These are phyloP conservation scores for Symbiodinium pilosum DNA, from an alignment of 73 alveolate genomes.

Conservation along the genomic window DNA sequence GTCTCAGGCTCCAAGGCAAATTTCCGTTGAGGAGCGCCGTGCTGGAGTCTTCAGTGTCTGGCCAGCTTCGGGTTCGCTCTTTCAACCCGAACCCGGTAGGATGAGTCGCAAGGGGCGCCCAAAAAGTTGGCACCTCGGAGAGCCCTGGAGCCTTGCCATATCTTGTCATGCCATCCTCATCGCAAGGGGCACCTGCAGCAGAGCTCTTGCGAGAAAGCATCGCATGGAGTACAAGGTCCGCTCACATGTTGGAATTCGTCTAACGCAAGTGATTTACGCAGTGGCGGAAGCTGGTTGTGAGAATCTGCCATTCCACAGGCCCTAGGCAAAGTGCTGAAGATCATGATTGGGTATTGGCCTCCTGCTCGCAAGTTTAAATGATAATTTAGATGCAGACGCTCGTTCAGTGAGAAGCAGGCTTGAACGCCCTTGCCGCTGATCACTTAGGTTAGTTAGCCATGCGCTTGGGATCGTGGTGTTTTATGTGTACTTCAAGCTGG, in stretches of 20 bases:
- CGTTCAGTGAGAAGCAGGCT: too few relatives aligned
- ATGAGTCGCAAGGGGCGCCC: too few relatives aligned
- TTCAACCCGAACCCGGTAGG: too few relatives aligned
- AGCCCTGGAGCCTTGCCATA: too few relatives aligned
- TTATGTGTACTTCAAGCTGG: slow-evolving; percentile 19
- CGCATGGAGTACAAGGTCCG: slow-evolving; percentile 86
- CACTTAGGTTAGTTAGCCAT: slow-evolving; percentile 23
- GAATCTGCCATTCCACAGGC: slow-evolving; percentile 14
- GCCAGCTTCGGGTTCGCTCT: too few relatives aligned
- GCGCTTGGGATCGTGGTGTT: slow-evolving; percentile 23
- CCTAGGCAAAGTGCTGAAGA: slow-evolving; percentile 65
- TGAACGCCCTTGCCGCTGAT: neutral
- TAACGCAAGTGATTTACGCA: neutral
- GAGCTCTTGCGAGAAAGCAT: slow-evolving; percentile 44
- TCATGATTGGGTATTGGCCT: slow-evolving; percentile 68
- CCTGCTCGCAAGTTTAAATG: neutral
- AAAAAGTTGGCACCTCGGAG: too few relatives aligned
- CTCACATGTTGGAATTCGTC: neutral
- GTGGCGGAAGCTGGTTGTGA: neutral
- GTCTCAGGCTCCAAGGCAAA: neutral
- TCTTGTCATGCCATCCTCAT: too few relatives aligned
- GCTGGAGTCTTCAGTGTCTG: too few relatives aligned
- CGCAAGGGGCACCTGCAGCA: slow-evolving; percentile 33
- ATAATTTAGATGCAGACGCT: neutral
- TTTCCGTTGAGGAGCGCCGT: neutral